A percentile compares a stretch with the other conserved stretches of the same genome.
phyloP scores from a whole-genome alignment of 305 asterid species.

The Fraxinus albicans region DNA sequence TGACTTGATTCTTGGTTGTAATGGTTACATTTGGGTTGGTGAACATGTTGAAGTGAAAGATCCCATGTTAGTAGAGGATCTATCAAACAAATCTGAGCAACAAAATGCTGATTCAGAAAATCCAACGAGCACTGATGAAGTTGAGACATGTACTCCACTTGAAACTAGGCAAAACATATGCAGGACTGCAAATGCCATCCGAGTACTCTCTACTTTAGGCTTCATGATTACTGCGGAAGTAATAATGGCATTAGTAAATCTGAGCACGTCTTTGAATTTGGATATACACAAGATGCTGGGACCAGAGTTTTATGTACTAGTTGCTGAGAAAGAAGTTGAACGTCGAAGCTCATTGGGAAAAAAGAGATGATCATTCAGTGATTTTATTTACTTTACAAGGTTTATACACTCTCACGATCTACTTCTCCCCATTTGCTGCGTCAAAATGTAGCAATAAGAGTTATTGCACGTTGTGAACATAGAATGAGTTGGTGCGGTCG shows the following conservation, averaged over 20 bases:
- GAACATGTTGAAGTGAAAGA: slow-evolving; percentile 78
- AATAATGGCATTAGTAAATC: slow-evolving; percentile 46
- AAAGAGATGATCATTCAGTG: slow-evolving; percentile 36
- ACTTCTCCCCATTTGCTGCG: neutral
- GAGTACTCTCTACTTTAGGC: slow-evolving; percentile 70
- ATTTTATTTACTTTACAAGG: neutral
- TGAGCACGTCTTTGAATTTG: slow-evolving; percentile 53
- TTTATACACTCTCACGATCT: neutral
- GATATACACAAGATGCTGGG: slow-evolving; percentile 89
- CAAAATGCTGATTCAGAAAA: slow-evolving; percentile 30
- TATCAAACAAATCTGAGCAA: slow-evolving; percentile 42
- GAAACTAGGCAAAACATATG: slow-evolving; percentile 72
- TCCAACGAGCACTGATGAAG: slow-evolving; percentile 29
- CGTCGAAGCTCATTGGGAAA: slow-evolving; percentile 48
- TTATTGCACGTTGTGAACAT: neutral
- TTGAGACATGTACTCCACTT: slow-evolving; percentile 49
- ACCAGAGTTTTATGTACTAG: slow-evolving; percentile 73
- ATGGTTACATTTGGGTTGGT: slow-evolving; percentile 93
- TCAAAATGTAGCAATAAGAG: neutral
- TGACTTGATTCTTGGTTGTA: slow-evolving; percentile 86
- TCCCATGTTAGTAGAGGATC: slow-evolving; percentile 56
- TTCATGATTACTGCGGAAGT: slow-evolving; percentile 66
- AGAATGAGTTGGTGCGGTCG: neutral
- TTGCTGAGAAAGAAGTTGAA: slow-evolving; percentile 87
- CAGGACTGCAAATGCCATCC: slow-evolving; percentile 74